Evolutionary conservation across 2,329 filamentous ascomycete species (phyloP).

Genomic region (Trichoderma oligosporum): DNA sequence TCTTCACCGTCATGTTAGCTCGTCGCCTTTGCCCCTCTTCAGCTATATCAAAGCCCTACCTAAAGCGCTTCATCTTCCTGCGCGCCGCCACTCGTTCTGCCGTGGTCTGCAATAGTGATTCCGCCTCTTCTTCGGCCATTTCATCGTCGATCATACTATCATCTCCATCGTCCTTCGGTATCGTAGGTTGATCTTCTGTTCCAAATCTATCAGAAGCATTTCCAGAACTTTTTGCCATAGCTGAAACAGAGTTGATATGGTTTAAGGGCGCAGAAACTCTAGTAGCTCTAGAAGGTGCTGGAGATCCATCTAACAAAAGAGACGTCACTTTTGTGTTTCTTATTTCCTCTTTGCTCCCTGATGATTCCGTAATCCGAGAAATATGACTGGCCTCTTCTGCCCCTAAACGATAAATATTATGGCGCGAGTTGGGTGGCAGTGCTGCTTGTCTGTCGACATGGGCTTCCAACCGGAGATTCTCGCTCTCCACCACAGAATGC

Average conservation of each 20-base stretch:
- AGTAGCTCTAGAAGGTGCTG: slow-evolving; percentile 39
- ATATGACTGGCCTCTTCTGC: slow-evolving; percentile 41
- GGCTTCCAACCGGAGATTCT: slow-evolving; percentile 53
- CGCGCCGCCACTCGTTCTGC: slow-evolving; percentile 56
- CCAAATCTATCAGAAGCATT: slow-evolving; percentile 9
- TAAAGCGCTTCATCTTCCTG: slow-evolving; percentile 74
- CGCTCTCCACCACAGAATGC: slow-evolving; percentile 34
- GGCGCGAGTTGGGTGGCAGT: slow-evolving; percentile 37
- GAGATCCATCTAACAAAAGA: slow-evolving; percentile 23
- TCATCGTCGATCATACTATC: slow-evolving; percentile 56
- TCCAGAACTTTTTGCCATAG: neutral
- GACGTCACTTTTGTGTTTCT: slow-evolving; percentile 9
- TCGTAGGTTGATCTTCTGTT: slow-evolving; percentile 9
- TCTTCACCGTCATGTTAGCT: slow-evolving; percentile 42
- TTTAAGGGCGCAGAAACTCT: slow-evolving; percentile 40
- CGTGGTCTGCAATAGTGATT: slow-evolving; percentile 47
- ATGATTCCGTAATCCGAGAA: slow-evolving; percentile 17
- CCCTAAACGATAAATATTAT: slow-evolving; percentile 40
- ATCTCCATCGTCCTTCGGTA: slow-evolving; percentile 44
- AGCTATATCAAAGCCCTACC: slow-evolving; percentile 45
- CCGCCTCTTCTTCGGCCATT: slow-evolving; percentile 43
- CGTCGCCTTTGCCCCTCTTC: neutral
- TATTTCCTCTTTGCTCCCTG: slow-evolving; percentile 12
- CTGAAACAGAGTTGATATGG: slow-evolving; percentile 35
- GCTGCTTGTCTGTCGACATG: slow-evolving; percentile 57